Evolutionary conservation across 768 basidiomycete genomes (phyloP).

Genomic region (Boletus bicolor): DNA sequence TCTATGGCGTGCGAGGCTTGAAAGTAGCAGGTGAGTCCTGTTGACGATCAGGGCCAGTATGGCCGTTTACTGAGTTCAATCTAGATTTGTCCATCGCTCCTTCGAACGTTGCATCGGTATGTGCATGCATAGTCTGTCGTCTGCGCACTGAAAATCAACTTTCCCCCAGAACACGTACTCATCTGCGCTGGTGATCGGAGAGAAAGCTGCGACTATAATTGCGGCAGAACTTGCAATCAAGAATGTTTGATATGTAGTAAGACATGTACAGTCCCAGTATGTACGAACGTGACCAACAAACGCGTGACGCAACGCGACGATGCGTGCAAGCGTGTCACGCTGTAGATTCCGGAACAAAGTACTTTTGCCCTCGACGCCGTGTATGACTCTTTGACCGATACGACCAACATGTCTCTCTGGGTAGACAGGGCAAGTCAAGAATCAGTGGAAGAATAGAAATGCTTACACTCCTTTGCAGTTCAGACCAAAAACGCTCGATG

Average conservation of each 20-base stretch:
- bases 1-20: constrained; percentile 55
- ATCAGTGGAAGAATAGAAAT: background rate
- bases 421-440: constrained; percentile 44
- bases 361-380: background rate
- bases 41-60: background rate
- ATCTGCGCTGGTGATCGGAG: constrained; percentile 25
- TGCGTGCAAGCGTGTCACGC: constrained; percentile 2
- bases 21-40: constrained; percentile 51
- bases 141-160: background rate
- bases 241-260: constrained; percentile 5
- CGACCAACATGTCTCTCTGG: constrained; percentile 58
- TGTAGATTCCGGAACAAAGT: no score
- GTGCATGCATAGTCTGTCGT: background rate
- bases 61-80: background rate
- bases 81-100: constrained; percentile 40
- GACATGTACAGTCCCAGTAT: background rate
- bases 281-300: constrained; percentile 19
- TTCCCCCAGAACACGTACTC: constrained; percentile 22
- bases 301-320: constrained; percentile 33
- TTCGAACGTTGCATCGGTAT: constrained; percentile 35
- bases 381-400: background rate
- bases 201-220: constrained; percentile 23
- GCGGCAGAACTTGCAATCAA: constrained; percentile 22
- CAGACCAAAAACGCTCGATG: constrained; percentile 79
- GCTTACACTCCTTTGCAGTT: constrained; percentile 47